Percentiles rank a stretch among this genome's conserved stretches.
Evolutionary conservation across 2,329 filamentous ascomycete species (phyloP).

Genomic region (Beauveria bassiana): DNA sequence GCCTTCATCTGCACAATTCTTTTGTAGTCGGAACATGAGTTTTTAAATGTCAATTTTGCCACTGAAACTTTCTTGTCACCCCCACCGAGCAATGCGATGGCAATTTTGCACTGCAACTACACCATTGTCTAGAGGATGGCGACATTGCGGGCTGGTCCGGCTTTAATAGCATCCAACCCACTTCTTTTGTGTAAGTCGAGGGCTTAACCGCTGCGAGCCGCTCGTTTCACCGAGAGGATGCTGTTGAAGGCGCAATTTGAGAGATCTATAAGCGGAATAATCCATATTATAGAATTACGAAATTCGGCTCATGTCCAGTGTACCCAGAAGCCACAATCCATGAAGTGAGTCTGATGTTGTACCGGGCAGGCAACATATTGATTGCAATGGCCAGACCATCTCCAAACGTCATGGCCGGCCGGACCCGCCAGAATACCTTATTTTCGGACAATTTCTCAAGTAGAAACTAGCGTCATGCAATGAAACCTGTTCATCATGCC

Average conservation of each 20-base stretch:
- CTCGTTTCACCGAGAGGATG: background rate
- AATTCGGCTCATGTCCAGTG: background rate
- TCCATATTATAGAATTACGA: background rate
- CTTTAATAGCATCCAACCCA: background rate
- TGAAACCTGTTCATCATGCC: no score
- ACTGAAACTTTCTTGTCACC: background rate
- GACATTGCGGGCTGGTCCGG: conserved; percentile 9
- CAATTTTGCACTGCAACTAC: background rate
- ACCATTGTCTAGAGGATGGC: conserved; percentile 7
- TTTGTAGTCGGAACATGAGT: background rate
- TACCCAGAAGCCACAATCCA: background rate
- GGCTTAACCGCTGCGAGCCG: background rate
- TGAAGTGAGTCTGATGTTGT: background rate
- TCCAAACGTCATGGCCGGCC: no score
- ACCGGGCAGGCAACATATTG: background rate
- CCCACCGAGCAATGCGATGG: background rate
- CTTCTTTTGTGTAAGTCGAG: background rate
- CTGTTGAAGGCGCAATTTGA: background rate
- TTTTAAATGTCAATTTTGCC: background rate
- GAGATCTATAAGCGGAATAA: background rate
- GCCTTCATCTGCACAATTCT: background rate
- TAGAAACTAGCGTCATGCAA: no score
- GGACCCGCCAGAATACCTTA: no score
- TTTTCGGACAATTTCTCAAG: no score
- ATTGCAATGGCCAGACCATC: no score